Percentiles rank a stretch among this genome's conserved stretches.
These are phyloP conservation scores for Lachnellula subtilissima DNA, from an alignment of 2,329 filamentous ascomycete genomes.

Conservation along the genomic window DNA sequence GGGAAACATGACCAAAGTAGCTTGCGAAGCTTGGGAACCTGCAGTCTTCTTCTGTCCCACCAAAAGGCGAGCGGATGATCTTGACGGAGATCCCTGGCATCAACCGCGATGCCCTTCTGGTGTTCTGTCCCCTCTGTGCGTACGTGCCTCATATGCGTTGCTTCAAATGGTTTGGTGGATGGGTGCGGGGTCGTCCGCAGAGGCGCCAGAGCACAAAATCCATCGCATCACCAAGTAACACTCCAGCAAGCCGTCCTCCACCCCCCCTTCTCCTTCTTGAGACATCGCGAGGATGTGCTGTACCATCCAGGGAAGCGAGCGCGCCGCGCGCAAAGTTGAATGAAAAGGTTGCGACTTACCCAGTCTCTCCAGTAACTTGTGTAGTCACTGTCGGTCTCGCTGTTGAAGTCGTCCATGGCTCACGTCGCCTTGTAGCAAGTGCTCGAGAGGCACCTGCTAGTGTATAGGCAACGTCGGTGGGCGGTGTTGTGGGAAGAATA, in stretches of 20 bases:
- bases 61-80: neutral
- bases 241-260: too few species aligned
- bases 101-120: neutral
- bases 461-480: conserved; percentile 18
- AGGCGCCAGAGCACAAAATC: neutral
- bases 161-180: neutral
- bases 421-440: conserved; percentile 24
- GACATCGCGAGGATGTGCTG: neutral
- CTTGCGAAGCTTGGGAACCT: neutral
- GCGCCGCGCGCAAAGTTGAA: conserved; percentile 15
- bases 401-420: conserved; percentile 92
- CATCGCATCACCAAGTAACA: neutral
- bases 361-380: conserved; percentile 99
- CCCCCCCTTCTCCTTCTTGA: neutral
- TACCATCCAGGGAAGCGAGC: conserved; percentile 3
- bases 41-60: neutral
- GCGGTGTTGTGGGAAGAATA: conserved; percentile 4
- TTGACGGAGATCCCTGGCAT: neutral
- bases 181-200: neutral
- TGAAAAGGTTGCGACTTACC: conserved; percentile 57
- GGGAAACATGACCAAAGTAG: neutral
- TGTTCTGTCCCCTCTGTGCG: neutral
- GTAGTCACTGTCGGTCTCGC: conserved; percentile 97
- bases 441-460: conserved; percentile 27
- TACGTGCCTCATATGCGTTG: neutral